Percentiles rank a stretch among this genome's conserved stretches.
phyloP scores from a whole-genome alignment of 345 rosid species.

The Ceriops tagal region DNA sequence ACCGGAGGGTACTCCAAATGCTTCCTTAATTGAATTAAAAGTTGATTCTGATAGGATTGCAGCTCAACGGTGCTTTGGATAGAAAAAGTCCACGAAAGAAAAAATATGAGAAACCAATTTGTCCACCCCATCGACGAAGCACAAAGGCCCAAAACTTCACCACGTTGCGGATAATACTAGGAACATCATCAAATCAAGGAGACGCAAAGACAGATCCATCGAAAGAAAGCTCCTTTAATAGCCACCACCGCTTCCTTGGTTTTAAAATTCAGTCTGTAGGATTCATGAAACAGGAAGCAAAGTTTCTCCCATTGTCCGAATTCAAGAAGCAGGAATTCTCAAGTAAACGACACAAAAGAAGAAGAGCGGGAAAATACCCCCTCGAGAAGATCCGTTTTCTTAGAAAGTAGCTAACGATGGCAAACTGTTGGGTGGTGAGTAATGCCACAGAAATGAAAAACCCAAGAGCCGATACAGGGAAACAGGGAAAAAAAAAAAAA shows the following conservation, averaged over 20 bases:
- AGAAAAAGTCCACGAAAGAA: conserved; percentile 40
- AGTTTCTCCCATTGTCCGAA: conserved; percentile 2
- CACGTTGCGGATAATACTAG: conserved; percentile 19
- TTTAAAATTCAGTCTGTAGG: neutral
- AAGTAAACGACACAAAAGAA: conserved; percentile 15
- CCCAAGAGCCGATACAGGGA: conserved; percentile 5
- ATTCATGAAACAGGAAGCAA: neutral
- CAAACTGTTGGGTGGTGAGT: neutral
- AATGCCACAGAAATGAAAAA: neutral
- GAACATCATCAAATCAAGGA: conserved; percentile 12
- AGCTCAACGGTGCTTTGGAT: conserved; percentile 46
- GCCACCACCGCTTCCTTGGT: conserved; percentile 11
- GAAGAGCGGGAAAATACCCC: neutral
- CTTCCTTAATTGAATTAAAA: conserved; percentile 67
- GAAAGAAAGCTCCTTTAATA: conserved; percentile 10
- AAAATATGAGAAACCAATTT: conserved; percentile 31
- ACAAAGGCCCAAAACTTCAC: conserved; percentile 12
- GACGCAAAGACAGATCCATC: conserved; percentile 22
- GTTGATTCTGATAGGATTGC: conserved; percentile 58
- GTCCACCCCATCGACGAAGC: conserved; percentile 40
- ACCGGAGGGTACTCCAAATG: conserved; percentile 78
- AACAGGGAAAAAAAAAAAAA: conserved; percentile 18
- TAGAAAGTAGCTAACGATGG: neutral
- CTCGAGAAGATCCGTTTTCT: neutral
- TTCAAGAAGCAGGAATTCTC: conserved; percentile 5